These are phyloP conservation scores for Aspergillus fructus DNA, from an alignment of 2,329 filamentous ascomycete genomes.

Conservation along the genomic window DNA sequence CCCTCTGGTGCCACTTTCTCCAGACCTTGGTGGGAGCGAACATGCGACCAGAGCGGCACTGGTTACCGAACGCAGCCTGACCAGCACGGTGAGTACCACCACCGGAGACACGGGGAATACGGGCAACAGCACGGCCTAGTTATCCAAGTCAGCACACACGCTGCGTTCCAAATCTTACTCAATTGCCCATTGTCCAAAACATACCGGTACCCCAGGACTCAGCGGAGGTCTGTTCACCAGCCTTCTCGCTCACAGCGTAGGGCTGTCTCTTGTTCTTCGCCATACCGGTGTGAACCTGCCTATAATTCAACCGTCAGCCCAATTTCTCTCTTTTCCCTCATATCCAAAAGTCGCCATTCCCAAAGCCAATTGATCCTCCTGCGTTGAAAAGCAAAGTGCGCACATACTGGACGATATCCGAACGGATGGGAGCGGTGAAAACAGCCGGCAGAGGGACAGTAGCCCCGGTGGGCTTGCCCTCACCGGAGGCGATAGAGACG, in stretches of 20 bases:
- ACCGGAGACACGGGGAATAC: constrained; percentile 99
- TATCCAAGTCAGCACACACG: constrained; percentile 12
- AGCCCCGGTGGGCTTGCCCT: constrained; percentile 86
- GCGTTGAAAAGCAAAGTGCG: constrained; percentile 6
- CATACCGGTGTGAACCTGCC: constrained; percentile 91
- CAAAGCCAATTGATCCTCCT: constrained; percentile 11
- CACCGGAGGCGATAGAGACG: constrained; percentile 94
- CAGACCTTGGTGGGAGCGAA: constrained; percentile 99
- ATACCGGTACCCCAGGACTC: constrained; percentile 99
- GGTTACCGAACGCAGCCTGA: constrained; percentile 99
- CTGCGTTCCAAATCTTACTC: constrained; percentile 4
- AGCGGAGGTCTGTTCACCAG: constrained; percentile 98
- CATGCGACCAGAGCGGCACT: constrained; percentile 99
- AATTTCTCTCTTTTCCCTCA: constrained; percentile 14
- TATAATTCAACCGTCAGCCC: constrained; percentile 42
- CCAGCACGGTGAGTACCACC: constrained; percentile 99
- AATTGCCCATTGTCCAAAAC: constrained; percentile 42
- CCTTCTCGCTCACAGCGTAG: constrained; percentile 99
- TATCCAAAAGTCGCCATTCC: not conserved
- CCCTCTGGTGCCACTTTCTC: constrained; percentile 99
- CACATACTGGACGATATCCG: constrained; percentile 95
- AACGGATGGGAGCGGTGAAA: constrained; percentile 96
- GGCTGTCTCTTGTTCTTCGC: constrained; percentile 99
- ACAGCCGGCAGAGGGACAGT: constrained; percentile 93
- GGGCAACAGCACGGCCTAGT: constrained; percentile 93